Conservation (phyloP, 192 early-diverging fungal species). For the Haplosporangium gracile region DNA sequence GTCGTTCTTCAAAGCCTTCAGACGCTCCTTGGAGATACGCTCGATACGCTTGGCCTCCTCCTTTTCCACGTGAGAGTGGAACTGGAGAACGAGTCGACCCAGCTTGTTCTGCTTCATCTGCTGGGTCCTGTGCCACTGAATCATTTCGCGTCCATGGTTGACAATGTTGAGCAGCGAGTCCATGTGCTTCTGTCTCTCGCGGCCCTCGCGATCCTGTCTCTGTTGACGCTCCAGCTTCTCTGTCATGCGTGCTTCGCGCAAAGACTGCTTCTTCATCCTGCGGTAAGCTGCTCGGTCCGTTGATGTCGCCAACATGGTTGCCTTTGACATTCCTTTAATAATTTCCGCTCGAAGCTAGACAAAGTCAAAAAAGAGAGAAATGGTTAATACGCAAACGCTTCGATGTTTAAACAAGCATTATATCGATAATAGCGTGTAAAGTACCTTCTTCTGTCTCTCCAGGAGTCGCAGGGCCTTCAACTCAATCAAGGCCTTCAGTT, state of each 20-base stretch:
- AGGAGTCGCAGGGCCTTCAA: constrained; percentile 86
- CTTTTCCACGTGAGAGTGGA: constrained; percentile 88
- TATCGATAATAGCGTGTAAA: constrained; percentile 1
- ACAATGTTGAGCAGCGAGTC: constrained; percentile 85
- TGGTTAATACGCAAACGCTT: neutral
- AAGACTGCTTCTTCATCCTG: constrained; percentile 85
- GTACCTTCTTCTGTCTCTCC: constrained; percentile 80
- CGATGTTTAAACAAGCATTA: neutral
- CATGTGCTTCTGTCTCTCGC: constrained; percentile 86
- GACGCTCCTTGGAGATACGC: constrained; percentile 92
- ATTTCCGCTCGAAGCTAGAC: constrained; percentile 78
- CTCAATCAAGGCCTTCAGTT: constrained; percentile 88
- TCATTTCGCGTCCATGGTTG: constrained; percentile 80
- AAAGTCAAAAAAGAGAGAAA: neutral
- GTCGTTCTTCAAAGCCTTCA: constrained; percentile 95
- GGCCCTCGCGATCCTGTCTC: constrained; percentile 86
- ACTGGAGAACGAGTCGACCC: constrained; percentile 80
- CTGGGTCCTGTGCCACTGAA: constrained; percentile 74
- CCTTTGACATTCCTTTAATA: constrained; percentile 75
- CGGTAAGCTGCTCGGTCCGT: constrained; percentile 82
- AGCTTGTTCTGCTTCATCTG: constrained; percentile 79
- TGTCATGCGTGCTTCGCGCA: constrained; percentile 88
- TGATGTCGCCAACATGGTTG: constrained; percentile 85
- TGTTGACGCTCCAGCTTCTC: constrained; percentile 94
- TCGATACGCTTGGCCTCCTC: constrained; percentile 94